These are phyloP conservation scores for Fusarium mundagurra DNA, from an alignment of 2,329 filamentous ascomycete genomes.

Conservation along the genomic window DNA sequence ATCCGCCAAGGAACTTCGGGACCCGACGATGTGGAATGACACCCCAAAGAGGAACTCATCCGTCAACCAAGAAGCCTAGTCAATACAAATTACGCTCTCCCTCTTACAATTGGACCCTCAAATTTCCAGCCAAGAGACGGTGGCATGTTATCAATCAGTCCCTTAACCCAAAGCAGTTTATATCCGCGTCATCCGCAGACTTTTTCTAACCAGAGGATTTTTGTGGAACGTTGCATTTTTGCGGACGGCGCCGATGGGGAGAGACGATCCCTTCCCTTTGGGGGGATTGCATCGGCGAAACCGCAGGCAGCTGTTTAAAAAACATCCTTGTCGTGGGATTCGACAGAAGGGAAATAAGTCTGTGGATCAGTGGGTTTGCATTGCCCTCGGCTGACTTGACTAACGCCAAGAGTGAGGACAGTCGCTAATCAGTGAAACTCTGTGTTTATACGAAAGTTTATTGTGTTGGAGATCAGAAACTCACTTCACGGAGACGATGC, in stretches of 20 bases:
- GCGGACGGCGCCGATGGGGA: conserved; percentile 7
- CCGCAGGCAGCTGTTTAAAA: conserved; percentile 19
- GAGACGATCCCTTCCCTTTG: conserved; percentile 1
- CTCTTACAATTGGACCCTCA: not conserved
- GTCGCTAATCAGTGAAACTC: not conserved
- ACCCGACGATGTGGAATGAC: conserved; percentile 14
- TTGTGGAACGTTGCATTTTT: not conserved
- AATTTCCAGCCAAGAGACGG: not conserved
- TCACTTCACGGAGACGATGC: fast-evolving
- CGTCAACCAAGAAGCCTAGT: not conserved
- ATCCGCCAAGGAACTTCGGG: conserved; percentile 1
- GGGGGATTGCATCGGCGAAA: conserved; percentile 13
- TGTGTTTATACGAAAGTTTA: not conserved
- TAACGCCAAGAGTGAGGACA: conserved; percentile 19
- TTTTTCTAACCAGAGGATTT: not conserved
- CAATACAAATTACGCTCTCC: not conserved
- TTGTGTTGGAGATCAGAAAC: not conserved
- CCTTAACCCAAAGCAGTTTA: conserved; percentile 1
- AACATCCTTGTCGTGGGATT: not conserved
- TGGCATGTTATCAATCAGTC: conserved; percentile 32
- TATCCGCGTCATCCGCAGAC: conserved; percentile 21
- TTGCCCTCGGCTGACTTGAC: conserved; percentile 15
- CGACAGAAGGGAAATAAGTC: not conserved
- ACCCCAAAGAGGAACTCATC: not conserved
- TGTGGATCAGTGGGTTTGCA: conserved; percentile 1